These are phyloP conservation scores for Aspergillus carbonarius DNA, from an alignment of 2,329 filamentous ascomycete genomes.

Conservation along the genomic window DNA sequence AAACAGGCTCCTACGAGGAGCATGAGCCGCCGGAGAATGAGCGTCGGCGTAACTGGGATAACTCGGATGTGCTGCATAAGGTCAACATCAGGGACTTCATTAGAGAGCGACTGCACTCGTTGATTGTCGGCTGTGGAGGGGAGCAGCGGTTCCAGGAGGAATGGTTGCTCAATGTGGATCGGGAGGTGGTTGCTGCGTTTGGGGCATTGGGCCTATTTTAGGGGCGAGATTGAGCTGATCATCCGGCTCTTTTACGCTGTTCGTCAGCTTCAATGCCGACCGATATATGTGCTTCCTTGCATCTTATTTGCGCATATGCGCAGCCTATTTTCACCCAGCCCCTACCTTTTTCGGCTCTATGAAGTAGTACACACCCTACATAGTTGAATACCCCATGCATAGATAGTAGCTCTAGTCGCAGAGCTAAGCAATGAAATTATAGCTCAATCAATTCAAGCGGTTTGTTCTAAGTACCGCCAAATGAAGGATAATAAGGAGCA, in stretches of 20 bases:
- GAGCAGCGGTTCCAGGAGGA: slow-evolving; percentile 43
- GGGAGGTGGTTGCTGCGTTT: slow-evolving; percentile 42
- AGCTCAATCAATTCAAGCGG: neutral
- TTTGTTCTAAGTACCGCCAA: neutral
- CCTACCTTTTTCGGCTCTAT: neutral
- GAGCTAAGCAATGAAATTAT: neutral
- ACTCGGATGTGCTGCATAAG: slow-evolving; percentile 43
- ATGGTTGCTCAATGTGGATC: slow-evolving; percentile 46
- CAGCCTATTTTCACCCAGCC: neutral
- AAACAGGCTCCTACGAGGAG: slow-evolving; percentile 34
- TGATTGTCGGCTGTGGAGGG: slow-evolving; percentile 43
- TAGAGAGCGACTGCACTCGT: slow-evolving; percentile 39
- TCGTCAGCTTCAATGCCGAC: neutral
- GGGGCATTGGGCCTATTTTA: slow-evolving; percentile 38
- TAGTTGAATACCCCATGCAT: slow-evolving; percentile 22
- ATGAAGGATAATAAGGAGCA: neutral
- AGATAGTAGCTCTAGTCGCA: slow-evolving; percentile 1
- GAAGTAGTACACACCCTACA: neutral
- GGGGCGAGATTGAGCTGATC: neutral
- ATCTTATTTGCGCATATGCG: neutral
- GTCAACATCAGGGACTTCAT: slow-evolving; percentile 48
- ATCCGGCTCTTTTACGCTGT: neutral
- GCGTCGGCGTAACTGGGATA: slow-evolving; percentile 42
- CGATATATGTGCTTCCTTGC: neutral
- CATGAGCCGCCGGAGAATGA: slow-evolving; percentile 43